Conservation (phyloP, 345 rosid species). For the Moringa oleifera region DNA sequence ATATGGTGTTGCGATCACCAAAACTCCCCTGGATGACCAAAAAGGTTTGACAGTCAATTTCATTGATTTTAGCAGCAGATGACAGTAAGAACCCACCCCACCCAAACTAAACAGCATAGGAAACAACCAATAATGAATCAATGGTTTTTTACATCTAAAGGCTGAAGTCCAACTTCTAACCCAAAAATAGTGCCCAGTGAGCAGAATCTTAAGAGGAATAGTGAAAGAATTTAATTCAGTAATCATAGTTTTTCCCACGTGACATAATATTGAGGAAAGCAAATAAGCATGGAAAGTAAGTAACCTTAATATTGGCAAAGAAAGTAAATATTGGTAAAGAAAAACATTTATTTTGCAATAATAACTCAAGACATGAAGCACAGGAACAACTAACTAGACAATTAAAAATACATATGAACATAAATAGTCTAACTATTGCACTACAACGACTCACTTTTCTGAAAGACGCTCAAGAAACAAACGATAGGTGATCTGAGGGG, state of each 20-base stretch:
- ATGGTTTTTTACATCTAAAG: neutral
- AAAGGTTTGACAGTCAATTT: constrained; percentile 11
- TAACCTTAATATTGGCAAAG: neutral
- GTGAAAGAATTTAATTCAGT: no score
- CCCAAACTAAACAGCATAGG: neutral
- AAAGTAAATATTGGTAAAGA: no score
- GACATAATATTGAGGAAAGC: no score
- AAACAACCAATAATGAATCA: neutral
- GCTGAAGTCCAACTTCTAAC: neutral
- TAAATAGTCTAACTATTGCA: neutral
- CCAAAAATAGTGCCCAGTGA: no score
- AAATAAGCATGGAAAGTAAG: no score
- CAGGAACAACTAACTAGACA: neutral
- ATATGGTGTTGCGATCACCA: constrained; percentile 97
- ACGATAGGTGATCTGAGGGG: constrained; percentile 95
- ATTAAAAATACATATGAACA: neutral
- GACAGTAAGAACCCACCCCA: neutral
- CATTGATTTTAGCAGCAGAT: constrained; percentile 3
- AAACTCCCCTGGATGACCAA: constrained; percentile 58
- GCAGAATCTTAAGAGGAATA: no score
- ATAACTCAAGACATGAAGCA: neutral
- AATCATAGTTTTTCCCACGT: no score
- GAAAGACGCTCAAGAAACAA: constrained; percentile 91
- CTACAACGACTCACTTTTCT: constrained; percentile 52
- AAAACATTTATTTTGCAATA: no score